These are phyloP conservation scores for Pyrenophora teres DNA, from an alignment of 2,329 filamentous ascomycete species.

Conservation along the genomic window DNA sequence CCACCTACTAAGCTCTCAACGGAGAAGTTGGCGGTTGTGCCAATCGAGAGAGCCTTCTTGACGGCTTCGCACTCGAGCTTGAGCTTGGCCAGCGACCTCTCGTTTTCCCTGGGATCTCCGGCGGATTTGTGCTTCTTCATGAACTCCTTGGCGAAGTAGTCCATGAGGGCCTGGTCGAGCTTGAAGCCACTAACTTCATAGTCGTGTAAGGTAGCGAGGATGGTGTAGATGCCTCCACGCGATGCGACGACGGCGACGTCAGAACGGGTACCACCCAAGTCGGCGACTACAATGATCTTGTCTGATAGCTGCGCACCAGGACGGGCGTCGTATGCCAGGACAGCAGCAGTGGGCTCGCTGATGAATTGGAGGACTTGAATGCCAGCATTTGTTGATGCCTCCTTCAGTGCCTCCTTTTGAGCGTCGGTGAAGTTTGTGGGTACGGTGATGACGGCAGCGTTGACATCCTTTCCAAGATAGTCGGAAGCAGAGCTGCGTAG, in stretches of 20 bases:
- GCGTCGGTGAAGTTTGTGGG: slow-evolving; percentile 91
- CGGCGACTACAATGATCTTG: slow-evolving; percentile 89
- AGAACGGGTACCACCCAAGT: slow-evolving; percentile 89
- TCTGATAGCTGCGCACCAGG: slow-evolving; percentile 75
- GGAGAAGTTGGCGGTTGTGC: slow-evolving; percentile 86
- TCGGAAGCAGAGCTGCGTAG: slow-evolving; percentile 84
- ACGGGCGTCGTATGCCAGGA: slow-evolving; percentile 89
- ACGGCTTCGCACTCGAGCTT: slow-evolving; percentile 88
- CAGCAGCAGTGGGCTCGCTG: slow-evolving; percentile 83
- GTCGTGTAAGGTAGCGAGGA: slow-evolving; percentile 91
- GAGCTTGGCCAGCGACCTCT: slow-evolving; percentile 84
- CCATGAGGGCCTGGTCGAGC: slow-evolving; percentile 88
- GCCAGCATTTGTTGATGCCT: slow-evolving; percentile 77
- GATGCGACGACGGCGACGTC: slow-evolving; percentile 91
- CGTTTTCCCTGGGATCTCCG: slow-evolving; percentile 77
- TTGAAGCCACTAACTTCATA: slow-evolving; percentile 88
- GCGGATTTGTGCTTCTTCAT: slow-evolving; percentile 87
- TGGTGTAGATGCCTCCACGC: slow-evolving; percentile 93
- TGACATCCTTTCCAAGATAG: slow-evolving; percentile 90
- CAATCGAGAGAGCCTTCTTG: slow-evolving; percentile 89
- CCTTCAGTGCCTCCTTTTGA: slow-evolving; percentile 79
- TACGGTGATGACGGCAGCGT: slow-evolving; percentile 90
- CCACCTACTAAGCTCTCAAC: slow-evolving; percentile 90
- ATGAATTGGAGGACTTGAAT: slow-evolving; percentile 93
- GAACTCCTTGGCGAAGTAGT: slow-evolving; percentile 98